Base-by-base conservation (phyloP, 495 filamentous ascomycete species). In the Hyaloscypha finlandica region DNA sequence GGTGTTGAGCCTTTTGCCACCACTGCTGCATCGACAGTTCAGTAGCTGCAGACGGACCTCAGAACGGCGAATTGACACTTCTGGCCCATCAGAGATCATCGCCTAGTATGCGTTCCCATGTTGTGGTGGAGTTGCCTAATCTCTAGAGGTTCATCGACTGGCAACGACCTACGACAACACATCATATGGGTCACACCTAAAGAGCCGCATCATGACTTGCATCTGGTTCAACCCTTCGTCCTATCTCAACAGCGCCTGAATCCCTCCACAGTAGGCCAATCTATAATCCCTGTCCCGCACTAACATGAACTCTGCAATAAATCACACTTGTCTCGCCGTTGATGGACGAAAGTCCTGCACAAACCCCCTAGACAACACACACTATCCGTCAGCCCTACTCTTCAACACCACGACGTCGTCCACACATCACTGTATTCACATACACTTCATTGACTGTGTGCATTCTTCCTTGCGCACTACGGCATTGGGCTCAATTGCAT, bases 81-180 rank as follows among this genome's bases (percentile, higher is more conserved):
- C 62, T 64, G 58, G 64, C 66, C 66, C 61, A 63, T 71, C 64
- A 70, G 60, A 70, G 69, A 71, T 70, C 72, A 56, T 71, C 70
- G 48, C 63, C 68, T 70, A 68, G 65, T 68, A 70, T 74, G 72
- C 68, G 62, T 72, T 69, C 67, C 64, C 68, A 70, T 74, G 70
- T 65, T 69, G 81, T 80, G 78, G 84, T 85, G 83, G 84, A 85
- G 81, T 80, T 84, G 80, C 77, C 81, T 81, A 82, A 83, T 82
- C 82, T 83, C 84, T 77, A 77, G 78, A 75, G 69, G 79, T 86
- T 69, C 60, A 84, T 87, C 85, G 81, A 91, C 89, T 95, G 92
- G 93, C 83, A 85, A 87, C 81, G 84, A 91, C 82, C 82, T 78
- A 89, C 89, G 93, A 93, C 93, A 97, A 83, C 93, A 87, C 93